Percentiles rank a stretch among this genome's conserved stretches.
Conservation (phyloP, 2,329 filamentous ascomycete species). For the Dothideomycetes sp. region DNA sequence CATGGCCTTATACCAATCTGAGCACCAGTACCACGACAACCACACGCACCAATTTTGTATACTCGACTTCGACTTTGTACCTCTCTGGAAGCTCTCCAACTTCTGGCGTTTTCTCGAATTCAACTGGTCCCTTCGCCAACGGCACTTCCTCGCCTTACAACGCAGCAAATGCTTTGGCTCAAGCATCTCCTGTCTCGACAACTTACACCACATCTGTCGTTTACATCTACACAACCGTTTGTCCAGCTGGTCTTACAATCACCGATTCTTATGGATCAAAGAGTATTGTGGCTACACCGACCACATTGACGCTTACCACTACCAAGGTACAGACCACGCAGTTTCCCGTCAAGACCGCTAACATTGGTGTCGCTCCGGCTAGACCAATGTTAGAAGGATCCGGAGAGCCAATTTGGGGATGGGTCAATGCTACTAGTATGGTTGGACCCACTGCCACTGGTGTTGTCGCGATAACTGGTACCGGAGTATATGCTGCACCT, state of each 20-base stretch:
- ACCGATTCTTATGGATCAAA: conserved; percentile 5
- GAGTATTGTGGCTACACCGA: neutral
- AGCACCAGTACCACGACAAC: conserved; percentile 8
- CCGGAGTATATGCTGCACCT: too few species aligned
- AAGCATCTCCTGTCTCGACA: neutral
- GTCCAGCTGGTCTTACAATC: conserved; percentile 5
- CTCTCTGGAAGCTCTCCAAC: neutral
- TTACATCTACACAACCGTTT: conserved; percentile 4
- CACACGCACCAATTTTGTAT: conserved; percentile 4
- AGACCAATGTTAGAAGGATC: neutral
- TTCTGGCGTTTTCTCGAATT: neutral
- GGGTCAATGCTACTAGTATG: conserved; percentile 3
- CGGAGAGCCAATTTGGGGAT: neutral
- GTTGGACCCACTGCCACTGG: neutral
- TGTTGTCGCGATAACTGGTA: too few species aligned
- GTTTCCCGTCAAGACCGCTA: conserved; percentile 2
- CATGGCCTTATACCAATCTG: neutral
- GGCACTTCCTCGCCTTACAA: neutral
- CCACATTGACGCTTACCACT: conserved; percentile 7
- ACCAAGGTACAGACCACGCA: conserved; percentile 3
- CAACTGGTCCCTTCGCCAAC: neutral
- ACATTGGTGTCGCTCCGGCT: neutral
- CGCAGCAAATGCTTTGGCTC: neutral
- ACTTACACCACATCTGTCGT: conserved; percentile 2
- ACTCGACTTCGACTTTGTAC: neutral